Percentiles rank a stretch among this genome's conserved stretches.
These are phyloP conservation scores for Aschersonia sp. DNA, from an alignment of 2,329 filamentous ascomycete genomes.

Conservation along the genomic window DNA sequence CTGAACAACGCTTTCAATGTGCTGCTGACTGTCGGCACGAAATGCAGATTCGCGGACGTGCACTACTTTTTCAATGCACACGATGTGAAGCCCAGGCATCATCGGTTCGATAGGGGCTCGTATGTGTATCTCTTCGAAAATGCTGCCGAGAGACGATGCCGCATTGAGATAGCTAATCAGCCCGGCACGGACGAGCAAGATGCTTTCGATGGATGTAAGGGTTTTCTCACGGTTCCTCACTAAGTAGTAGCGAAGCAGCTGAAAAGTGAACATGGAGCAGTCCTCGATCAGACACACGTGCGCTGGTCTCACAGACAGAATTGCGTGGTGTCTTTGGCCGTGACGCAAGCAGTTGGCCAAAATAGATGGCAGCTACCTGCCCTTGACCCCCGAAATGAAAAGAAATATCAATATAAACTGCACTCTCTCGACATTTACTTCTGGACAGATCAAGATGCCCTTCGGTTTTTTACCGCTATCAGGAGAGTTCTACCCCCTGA, in stretches of 20 bases:
- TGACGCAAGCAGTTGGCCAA: conserved; percentile 37
- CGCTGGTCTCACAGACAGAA: conserved; percentile 62
- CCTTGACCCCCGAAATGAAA: conserved; percentile 57
- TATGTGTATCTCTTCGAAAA: conserved; percentile 74
- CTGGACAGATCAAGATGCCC: conserved; percentile 59
- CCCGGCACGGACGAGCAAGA: conserved; percentile 64
- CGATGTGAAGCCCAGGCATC: conserved; percentile 52
- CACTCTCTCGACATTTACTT: conserved; percentile 68
- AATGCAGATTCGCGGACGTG: conserved; percentile 54
- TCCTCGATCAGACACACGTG: conserved; percentile 49
- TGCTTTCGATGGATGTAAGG: conserved; percentile 62
- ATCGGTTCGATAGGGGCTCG: conserved; percentile 66
- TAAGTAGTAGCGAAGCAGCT: too few relatives aligned
- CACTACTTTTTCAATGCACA: conserved; percentile 69
- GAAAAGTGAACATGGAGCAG: conserved; percentile 20
- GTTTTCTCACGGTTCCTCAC: neutral
- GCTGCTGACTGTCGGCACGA: neutral
- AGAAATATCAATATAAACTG: conserved; percentile 66
- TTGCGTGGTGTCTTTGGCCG: conserved; percentile 51
- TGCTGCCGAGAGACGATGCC: conserved; percentile 48
- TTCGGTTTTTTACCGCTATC: conserved; percentile 54
- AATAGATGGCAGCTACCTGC: conserved; percentile 64
- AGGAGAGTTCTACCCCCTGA: conserved; percentile 46
- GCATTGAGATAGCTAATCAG: conserved; percentile 63
- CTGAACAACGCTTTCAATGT: neutral